Base-by-base conservation (phyloP, 75 land plant species). In the Ceratopteris richardii region DNA sequence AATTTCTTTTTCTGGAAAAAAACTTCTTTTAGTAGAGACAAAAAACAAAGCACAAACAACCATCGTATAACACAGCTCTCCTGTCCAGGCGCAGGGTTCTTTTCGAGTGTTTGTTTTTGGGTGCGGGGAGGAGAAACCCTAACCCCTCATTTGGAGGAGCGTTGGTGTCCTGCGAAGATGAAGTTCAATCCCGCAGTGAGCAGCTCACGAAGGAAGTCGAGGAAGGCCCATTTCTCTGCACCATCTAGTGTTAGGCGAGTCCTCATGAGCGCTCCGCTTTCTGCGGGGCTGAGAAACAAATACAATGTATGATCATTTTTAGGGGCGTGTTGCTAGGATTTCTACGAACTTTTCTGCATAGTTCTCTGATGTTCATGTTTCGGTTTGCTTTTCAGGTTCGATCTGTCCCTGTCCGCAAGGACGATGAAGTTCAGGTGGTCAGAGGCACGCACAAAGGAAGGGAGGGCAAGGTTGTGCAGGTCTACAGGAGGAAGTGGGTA, bases 181-280 rank as follows among this genome's bases (percentile, higher is more conserved):
- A n/a, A n/a, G n/a, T n/a, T n/a, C n/a, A n/a, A n/a, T n/a, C 37
- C 56, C 67, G 61, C 72, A 40, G 82, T 76, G 13, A 66, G 76
- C 40, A 77, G 76, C 63, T 72, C 76, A 20, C 63, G 81, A 50
- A 57, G 80, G 27, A 79, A 79, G 63, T 66, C 69, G 54, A 63
- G 82, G 43, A 77, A 77, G 76, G 81, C 81, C n/a, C 82, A 80
- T 65, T 80, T 77, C 53, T 71, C 71, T 36, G 82, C 71, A 31
- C 81, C 81, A 9, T 77, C 81, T 18, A 77, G 76, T 58, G 71
- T 58, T 31, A 53, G 82, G 40, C 76, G 81, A 37, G 54, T 72
- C 36, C 58, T 77, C 42, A 77, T 77, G 82, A 77, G 81, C 44
- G 82, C 81, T 0, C 67, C 76, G 9, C 72, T 77, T 17, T 77